Conservation (phyloP, 805 yeast genomes). For the Cephaloascus albidus region DNA sequence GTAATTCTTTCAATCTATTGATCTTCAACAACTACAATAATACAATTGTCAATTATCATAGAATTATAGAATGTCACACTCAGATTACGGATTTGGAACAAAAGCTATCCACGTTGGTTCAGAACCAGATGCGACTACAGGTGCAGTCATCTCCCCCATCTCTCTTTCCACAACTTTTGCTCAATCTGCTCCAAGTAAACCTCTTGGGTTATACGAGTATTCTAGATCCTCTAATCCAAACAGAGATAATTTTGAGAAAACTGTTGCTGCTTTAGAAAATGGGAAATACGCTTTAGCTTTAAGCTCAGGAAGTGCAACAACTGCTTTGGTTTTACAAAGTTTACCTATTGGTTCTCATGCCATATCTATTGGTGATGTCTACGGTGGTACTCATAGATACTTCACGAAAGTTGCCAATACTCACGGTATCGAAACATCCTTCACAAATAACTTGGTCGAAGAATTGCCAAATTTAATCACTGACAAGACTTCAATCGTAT, state of each 20-base stretch:
- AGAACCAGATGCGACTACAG: slow-evolving; percentile 59
- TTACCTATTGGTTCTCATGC: slow-evolving; percentile 67
- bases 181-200: slow-evolving; percentile 67
- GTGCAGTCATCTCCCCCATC: slow-evolving; percentile 82
- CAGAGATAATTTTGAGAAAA: slow-evolving; percentile 72
- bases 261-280: slow-evolving; percentile 70
- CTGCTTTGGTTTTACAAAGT: slow-evolving; percentile 68
- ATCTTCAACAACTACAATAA: too few species aligned
- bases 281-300: slow-evolving; percentile 72
- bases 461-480: slow-evolving; percentile 50
- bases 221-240: slow-evolving; percentile 83
- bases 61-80: too few species aligned
- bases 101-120: slow-evolving; percentile 82
- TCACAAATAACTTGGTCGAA: slow-evolving; percentile 52
- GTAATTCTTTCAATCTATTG: too few species aligned
- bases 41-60: too few species aligned
- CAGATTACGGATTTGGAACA: slow-evolving; percentile 53
- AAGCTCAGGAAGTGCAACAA: slow-evolving; percentile 80
- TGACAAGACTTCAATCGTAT: slow-evolving; percentile 62
- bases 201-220: slow-evolving; percentile 74
- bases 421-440: slow-evolving; percentile 64
- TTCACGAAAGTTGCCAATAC: slow-evolving; percentile 78
- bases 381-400: slow-evolving; percentile 89
- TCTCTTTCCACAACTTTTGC: slow-evolving; percentile 82
- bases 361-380: slow-evolving; percentile 75